Evolutionary conservation across 164 flowering plant genomes (phyloP), one percentile per base, ranked within the genome.

Genomic region (Chimonanthus praecox): DNA sequence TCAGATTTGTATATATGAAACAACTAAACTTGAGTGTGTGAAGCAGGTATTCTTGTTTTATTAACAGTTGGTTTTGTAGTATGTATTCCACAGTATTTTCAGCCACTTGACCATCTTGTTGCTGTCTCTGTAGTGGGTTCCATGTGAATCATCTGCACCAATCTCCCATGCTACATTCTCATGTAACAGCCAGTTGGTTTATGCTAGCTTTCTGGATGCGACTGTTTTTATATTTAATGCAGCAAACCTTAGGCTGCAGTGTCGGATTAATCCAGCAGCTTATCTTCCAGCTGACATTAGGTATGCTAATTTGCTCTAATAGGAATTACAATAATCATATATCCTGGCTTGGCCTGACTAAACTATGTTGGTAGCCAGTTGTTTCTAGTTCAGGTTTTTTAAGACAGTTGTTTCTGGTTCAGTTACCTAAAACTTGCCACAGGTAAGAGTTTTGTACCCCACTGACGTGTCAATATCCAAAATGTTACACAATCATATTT

Each of bases 91-190:
- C 33, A 33, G 33, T 33, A 33, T 33, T 33, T 33, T 33, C 33
- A 33, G 33, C 33, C 33, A 33, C 33, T 33, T 33, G 33, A 33
- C 33, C 33, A 33, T 33, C 33, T 33, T 62, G n/a, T 4, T 16
- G n/a, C n/a, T 62, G 0, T 33, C 33, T 33, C 33, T 79, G 2
- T 64, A 84, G 87, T 84, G 87, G 87, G 72, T 79, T 50, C 79
- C 83, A 2, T 79, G 82, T n/a, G 97, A 92, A 76, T 76, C 88
- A 74, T 79, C 90, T 77, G 92, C 94, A 1, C 90, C 97, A 45
- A 93, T 95, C 68, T 87, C 98, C 68, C 88, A 90, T 85, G 98
- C 99, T 44, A 87, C 97, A 61, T 89, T 88, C 85, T 95, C 99
- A 43, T 95, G 98, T 70, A 95, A 95, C 72, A 93, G 99, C 85